Percentiles rank a stretch among this genome's conserved stretches.
These are phyloP conservation scores for Artemisia argyi DNA, from an alignment of 129 eudicot species.

Conservation along the genomic window DNA sequence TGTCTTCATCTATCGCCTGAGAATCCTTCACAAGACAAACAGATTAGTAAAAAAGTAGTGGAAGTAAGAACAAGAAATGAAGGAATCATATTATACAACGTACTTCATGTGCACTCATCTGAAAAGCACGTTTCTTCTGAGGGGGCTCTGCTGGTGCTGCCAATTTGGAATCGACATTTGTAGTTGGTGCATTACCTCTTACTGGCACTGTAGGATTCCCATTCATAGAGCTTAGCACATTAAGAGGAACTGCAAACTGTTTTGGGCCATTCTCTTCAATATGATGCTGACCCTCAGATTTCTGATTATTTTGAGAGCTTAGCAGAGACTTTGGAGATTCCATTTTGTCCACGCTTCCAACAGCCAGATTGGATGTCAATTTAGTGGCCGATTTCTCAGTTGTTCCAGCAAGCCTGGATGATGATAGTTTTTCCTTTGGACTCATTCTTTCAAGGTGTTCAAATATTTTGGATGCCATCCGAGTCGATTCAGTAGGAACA, in stretches of 20 bases:
- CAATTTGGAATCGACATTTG: slow-evolving; percentile 25
- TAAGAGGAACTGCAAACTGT: slow-evolving; percentile 23
- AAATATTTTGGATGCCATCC: slow-evolving; percentile 71
- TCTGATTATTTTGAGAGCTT: slow-evolving; percentile 29
- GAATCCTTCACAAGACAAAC: slow-evolving; percentile 42
- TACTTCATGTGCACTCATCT: slow-evolving; percentile 41
- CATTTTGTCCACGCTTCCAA: too few relatives aligned
- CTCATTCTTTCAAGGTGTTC: slow-evolving; percentile 78
- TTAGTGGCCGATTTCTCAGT: slow-evolving; percentile 12
- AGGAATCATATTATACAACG: slow-evolving; percentile 1
- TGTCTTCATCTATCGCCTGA: slow-evolving; percentile 49
- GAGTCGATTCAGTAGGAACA: slow-evolving; percentile 70
- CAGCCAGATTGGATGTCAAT: not conserved
- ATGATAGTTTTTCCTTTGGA: slow-evolving; percentile 66
- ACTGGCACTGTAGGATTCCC: slow-evolving; percentile 23
- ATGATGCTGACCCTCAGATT: not conserved
- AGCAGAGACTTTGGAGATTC: not conserved
- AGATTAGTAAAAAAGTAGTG: not conserved
- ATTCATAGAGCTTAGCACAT: slow-evolving; percentile 21
- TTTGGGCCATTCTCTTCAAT: slow-evolving; percentile 37
- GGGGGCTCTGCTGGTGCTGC: slow-evolving; percentile 35
- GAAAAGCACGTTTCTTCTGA: slow-evolving; percentile 56
- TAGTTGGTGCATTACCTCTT: not conserved
- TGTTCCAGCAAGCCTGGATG: slow-evolving; percentile 37
- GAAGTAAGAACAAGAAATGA: not conserved